Base-by-base conservation (phyloP, 495 filamentous ascomycete species). In the Amphirosellinia nigrospora region DNA sequence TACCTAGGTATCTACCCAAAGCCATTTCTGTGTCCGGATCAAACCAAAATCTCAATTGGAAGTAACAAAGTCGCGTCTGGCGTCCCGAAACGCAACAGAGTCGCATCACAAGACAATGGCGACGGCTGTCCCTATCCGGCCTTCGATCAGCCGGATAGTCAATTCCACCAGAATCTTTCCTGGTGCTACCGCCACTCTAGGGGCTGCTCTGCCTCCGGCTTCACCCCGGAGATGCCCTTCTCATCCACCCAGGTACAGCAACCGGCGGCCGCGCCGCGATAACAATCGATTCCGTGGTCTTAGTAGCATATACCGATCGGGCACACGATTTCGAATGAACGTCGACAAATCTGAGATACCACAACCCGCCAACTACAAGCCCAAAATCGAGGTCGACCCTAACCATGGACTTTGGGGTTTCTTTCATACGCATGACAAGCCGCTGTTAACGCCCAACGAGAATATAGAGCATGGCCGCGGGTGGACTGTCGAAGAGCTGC, bases 331-430 rank as follows among this genome's bases (percentile, higher is more conserved):
- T 73, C 88, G 87, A 43, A 82, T 94, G 64, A 88, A 88, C 38
- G 87, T 93, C 34, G 88, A 87, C 56, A 91, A 91, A 78, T 86
- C 90, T 69, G 84, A 88, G 52, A 81, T 97, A 66, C 96, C 96
- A 15, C 81, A 87, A 75, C 96, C 96, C 11, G 89, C 91, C 11
- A 82, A 81, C 64, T 86, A 79, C 74, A 80, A 78, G 70, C 83
- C 82, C 10, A 81, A 86, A 67, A 69, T 90, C 45, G 74, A 85
- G 66, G 85, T 88, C 19, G 91, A 91, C 75, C 84, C 86, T 8
- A 80, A 96, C 67, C 96, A 99, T 81, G 94, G 93, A 43, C 90
- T 99, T n/a, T 98, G 92, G 91, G 90, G 86, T 0, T 99, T 99
- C 82, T 98, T 99, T 81, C 87, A 89, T 69, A 80, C 83, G 59